A percentile compares a stretch with the other conserved stretches of the same genome.
Evolutionary conservation across 2,329 filamentous ascomycete species (phyloP).

Genomic region (Phialocephala subalpina): DNA sequence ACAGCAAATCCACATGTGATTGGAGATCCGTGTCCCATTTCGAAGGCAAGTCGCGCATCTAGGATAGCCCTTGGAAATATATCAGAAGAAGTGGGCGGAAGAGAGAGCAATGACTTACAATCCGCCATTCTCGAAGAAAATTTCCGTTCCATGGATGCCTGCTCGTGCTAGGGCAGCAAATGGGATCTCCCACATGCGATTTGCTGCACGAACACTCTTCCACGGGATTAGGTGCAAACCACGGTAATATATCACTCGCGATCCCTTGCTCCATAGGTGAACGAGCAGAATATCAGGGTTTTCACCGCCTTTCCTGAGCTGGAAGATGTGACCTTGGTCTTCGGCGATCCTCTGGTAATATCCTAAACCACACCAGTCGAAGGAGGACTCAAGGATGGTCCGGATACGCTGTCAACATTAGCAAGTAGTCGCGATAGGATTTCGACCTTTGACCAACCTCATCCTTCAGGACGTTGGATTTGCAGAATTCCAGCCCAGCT

Average conservation of each 20-base stretch:
- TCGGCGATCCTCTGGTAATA: conserved; percentile 11
- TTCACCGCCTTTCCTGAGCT: conserved; percentile 13
- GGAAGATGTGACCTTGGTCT: conserved; percentile 17
- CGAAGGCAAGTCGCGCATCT: conserved; percentile 17
- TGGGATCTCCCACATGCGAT: conserved; percentile 19
- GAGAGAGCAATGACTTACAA: conserved; percentile 16
- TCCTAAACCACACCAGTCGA: conserved; percentile 10
- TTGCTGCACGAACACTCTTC: conserved; percentile 16
- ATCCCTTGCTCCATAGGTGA: conserved; percentile 21
- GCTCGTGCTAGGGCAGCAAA: conserved; percentile 15
- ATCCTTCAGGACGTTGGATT: conserved; percentile 12
- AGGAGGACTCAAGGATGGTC: conserved; percentile 13
- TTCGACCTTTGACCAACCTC: conserved; percentile 11
- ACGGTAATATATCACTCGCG: conserved; percentile 16
- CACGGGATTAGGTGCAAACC: conserved; percentile 18
- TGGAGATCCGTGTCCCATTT: conserved; percentile 16
- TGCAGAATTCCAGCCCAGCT: conserved; percentile 13
- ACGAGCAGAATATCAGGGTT: conserved; percentile 14
- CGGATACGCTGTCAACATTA: conserved; percentile 14
- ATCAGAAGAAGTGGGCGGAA: conserved; percentile 11
- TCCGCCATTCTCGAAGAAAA: conserved; percentile 18
- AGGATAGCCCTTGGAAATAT: conserved; percentile 15
- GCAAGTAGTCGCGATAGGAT: conserved; percentile 3
- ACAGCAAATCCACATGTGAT: conserved; percentile 17
- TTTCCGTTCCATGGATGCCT: conserved; percentile 12